Percentiles rank a stretch among this genome's conserved stretches.
Evolutionary conservation across 306 rosid genomes (phyloP).

Genomic region (Malus sieversii): DNA sequence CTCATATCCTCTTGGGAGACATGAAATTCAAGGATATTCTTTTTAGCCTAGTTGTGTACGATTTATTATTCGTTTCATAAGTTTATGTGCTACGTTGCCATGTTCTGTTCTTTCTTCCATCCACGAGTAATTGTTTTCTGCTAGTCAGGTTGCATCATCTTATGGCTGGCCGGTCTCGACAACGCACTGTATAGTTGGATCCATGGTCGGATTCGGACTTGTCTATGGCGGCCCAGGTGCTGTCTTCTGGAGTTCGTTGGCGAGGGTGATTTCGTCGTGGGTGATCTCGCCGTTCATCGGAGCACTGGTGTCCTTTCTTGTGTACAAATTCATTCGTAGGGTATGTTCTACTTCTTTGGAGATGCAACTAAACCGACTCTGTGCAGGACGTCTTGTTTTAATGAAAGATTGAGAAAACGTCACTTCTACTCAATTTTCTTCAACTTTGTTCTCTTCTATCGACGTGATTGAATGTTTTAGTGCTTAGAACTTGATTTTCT

Average conservation of each 20-base stretch:
- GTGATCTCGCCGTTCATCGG: conserved; percentile 85
- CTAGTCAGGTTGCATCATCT: conserved; percentile 68
- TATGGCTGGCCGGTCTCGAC: conserved; percentile 97
- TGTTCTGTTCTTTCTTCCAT: conserved; percentile 1
- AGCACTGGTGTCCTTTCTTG: conserved; percentile 83
- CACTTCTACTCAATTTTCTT: background rate
- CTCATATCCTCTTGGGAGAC: background rate
- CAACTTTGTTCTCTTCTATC: background rate
- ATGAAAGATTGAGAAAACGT: background rate
- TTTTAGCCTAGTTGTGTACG: background rate
- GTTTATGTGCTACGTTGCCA: background rate
- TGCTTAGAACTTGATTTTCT: background rate
- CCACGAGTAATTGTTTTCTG: conserved; percentile 8
- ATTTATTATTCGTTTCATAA: no score
- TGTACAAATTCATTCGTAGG: conserved; percentile 91
- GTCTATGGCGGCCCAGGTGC: conserved; percentile 86
- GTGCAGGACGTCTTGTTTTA: background rate
- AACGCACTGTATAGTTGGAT: conserved; percentile 97
- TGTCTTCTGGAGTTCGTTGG: conserved; percentile 93
- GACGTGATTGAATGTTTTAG: no score
- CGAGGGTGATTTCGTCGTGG: conserved; percentile 89
- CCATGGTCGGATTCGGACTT: conserved; percentile 96
- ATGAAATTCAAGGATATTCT: background rate
- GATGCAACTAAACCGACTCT: background rate
- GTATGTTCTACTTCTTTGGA: conserved; percentile 38